Conservation (phyloP, 2,329 filamentous ascomycete species). For the Verticillium albo-atrum region DNA sequence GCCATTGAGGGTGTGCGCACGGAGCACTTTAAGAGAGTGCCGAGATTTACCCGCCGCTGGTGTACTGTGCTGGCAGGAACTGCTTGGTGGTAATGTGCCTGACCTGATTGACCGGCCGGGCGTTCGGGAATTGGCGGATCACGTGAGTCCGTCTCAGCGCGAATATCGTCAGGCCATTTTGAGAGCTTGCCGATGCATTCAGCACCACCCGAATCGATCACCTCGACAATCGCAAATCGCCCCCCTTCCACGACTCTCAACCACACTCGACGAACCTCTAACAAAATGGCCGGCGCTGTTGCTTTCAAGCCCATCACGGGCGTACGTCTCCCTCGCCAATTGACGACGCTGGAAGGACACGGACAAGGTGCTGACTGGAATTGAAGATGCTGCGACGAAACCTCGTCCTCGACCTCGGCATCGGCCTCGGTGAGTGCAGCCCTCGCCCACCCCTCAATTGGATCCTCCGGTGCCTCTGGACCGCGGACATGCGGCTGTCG, state of each 20-base stretch:
- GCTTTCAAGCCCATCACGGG: constrained; percentile 51
- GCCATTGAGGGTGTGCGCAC: not conserved
- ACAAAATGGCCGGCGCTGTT: constrained; percentile 40
- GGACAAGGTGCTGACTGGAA: constrained; percentile 26
- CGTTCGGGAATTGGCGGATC: not conserved
- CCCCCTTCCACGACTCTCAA: not conserved
- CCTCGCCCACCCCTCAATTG: not conserved
- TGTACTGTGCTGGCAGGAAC: too few species aligned
- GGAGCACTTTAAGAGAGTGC: not conserved
- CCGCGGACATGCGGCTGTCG: not conserved
- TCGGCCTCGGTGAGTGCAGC: constrained; percentile 48
- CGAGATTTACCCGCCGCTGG: not conserved
- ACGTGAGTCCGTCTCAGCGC: constrained; percentile 3
- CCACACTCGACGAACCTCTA: constrained; percentile 5
- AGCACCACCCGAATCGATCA: not conserved
- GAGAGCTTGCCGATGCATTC: not conserved
- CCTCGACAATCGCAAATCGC: not conserved
- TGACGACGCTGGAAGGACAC: not conserved
- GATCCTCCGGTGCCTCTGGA: not conserved
- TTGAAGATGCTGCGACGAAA: constrained; percentile 55
- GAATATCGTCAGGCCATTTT: constrained; percentile 5
- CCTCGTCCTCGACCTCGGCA: constrained; percentile 51
- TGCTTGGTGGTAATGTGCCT: not conserved
- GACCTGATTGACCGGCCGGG: not conserved
- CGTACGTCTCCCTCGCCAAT: constrained; percentile 33